Percentiles rank a stretch among this genome's conserved stretches.
phyloP scores from a whole-genome alignment of 441 rosid genomes.

The Pelargonium australe region DNA sequence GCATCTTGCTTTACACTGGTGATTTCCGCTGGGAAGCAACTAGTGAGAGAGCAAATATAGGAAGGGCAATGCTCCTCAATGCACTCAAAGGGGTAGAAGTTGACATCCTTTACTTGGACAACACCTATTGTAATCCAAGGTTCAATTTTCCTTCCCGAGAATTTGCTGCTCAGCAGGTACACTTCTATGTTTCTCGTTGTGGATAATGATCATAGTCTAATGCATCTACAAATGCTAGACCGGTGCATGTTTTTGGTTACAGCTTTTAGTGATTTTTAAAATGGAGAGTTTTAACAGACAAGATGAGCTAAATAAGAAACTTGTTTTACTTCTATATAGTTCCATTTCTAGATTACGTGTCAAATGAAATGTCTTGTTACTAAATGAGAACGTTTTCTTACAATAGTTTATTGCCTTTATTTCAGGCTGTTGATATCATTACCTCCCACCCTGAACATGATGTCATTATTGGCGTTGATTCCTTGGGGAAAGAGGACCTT shows the following conservation, averaged over 20 bases:
- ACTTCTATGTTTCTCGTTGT: background rate
- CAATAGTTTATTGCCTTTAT: slow-evolving; percentile 4
- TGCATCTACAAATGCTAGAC: background rate
- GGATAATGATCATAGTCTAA: background rate
- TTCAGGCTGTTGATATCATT: slow-evolving; percentile 56
- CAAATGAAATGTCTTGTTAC: no score
- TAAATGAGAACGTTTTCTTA: no score
- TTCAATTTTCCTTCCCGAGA: slow-evolving; percentile 52
- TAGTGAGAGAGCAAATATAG: slow-evolving; percentile 31
- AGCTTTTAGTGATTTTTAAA: no score
- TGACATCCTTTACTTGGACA: slow-evolving; percentile 55
- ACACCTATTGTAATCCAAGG: slow-evolving; percentile 69
- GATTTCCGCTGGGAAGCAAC: slow-evolving; percentile 65
- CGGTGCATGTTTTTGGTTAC: background rate
- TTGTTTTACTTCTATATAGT: no score
- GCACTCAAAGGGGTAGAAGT: slow-evolving; percentile 40
- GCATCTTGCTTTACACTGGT: slow-evolving; percentile 65
- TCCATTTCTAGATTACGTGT: no score
- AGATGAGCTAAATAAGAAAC: no score
- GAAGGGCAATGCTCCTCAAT: slow-evolving; percentile 32
- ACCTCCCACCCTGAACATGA: slow-evolving; percentile 62
- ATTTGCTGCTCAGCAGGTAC: slow-evolving; percentile 54
- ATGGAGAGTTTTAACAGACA: no score
- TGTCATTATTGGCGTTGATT: slow-evolving; percentile 58
- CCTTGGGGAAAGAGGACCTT: slow-evolving; percentile 71